Evolutionary conservation across 2,329 filamentous ascomycete species (phyloP), one percentile per base, ranked within the genome.

Genomic region (Colletotrichum truncatum): DNA sequence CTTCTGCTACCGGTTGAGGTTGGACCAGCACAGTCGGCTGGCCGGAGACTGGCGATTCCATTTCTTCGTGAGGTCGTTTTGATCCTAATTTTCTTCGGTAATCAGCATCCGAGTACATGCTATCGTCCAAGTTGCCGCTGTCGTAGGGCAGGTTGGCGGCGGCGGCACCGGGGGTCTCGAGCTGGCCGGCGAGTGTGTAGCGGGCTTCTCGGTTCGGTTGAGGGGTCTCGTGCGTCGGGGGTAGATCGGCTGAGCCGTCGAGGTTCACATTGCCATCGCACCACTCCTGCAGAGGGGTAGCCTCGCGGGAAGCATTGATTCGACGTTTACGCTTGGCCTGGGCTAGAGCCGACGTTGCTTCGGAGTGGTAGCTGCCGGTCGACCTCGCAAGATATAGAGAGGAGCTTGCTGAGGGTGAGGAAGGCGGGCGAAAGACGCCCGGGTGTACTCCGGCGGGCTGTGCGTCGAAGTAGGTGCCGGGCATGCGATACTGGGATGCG

Each of bases 31-130:
- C 72, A 16, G 73, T 77, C 8, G 74, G 71, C 9, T 74, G 72
- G 34, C 67, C 71, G 11, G 71, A 67, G 7, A 73, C 69, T 12
- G 75, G 73, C 6, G 76, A 74, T 12, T 83, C 80, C 16, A 74
- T 43, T 6, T 81, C 79, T 6, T 78, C 74, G 38, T 76, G 75
- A 2, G 73, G 66, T 36, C 78, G 75, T 68, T 82, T 84, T 0
- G 85, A 82, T 1, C 85, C 85, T 2, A 88, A 77, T 0, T 79
- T 82, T 51, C 81, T 81, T 46, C 86, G 78, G 71, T 87, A 88
- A 70, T 87, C 83, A 18, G 84, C 75, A 66, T 89, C 86, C 12
- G 85, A 88, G 70, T 86, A 87, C 64, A 84, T 76, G 73, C 85
- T 87, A 57, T 87, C 84, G 16, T 83, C 84, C 60, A 87, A 75